These are phyloP conservation scores for Neurospora sp. DNA, from an alignment of 495 filamentous ascomycete species.

Conservation along the genomic window DNA sequence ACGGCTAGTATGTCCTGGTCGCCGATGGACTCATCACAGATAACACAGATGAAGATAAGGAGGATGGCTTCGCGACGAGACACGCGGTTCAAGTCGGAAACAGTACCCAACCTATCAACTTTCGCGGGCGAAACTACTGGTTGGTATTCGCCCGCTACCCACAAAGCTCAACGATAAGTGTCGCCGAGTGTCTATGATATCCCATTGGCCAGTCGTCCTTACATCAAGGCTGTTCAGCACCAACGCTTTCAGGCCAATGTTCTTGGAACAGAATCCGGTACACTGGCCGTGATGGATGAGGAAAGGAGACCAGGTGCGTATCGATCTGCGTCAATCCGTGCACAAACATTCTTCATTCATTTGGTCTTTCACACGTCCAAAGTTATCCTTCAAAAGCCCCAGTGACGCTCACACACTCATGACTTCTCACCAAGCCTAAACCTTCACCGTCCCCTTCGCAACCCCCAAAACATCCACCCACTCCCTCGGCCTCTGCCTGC, in stretches of 20 bases:
- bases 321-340: no score
- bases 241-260: not conserved
- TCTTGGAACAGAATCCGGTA: no score
- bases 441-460: slow-evolving; percentile 12
- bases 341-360: not conserved
- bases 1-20: not conserved
- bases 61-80: not conserved
- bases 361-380: not conserved
- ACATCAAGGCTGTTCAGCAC: not conserved
- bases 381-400: not conserved
- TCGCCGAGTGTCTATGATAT: not conserved
- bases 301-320: no score
- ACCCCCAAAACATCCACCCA: slow-evolving; percentile 33
- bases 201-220: not conserved
- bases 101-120: not conserved
- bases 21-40: not conserved
- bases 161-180: not conserved
- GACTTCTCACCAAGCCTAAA: not conserved
- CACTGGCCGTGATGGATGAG: no score
- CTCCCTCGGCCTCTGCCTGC: slow-evolving; percentile 26
- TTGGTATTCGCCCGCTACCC: not conserved
- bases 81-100: not conserved
- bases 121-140: not conserved
- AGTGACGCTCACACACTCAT: no score
- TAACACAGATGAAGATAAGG: not conserved